Conservation (phyloP, 1,139 yeast species). For the Magnusiomyces sp. region DNA sequence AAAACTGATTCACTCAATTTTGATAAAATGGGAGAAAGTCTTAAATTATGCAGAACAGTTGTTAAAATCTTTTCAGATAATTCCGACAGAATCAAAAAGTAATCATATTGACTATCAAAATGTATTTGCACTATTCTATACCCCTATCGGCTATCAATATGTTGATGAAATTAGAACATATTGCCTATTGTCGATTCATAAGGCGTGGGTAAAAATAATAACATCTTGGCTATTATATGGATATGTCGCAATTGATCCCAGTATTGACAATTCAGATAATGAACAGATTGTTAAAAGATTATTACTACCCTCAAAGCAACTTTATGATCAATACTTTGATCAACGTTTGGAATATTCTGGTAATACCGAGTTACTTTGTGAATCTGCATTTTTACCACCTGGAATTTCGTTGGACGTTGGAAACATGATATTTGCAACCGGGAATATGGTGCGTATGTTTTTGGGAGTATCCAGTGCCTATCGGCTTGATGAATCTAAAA, state of each 20-base stretch:
- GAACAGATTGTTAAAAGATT: constrained; percentile 15
- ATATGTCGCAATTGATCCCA: constrained; percentile 13
- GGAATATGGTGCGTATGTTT: constrained; percentile 5
- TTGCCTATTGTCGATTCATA: constrained; percentile 20
- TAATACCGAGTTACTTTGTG: constrained; percentile 6
- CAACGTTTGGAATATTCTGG: constrained; percentile 3
- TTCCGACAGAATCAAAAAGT: too few relatives aligned
- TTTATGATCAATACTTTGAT: constrained; percentile 19
- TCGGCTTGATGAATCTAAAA: constrained; percentile 6
- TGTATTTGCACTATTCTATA: constrained; percentile 9
- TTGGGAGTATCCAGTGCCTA: neutral
- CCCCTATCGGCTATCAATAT: constrained; percentile 19
- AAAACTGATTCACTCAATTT: too few relatives aligned
- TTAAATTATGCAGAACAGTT: too few relatives aligned
- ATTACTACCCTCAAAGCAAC: constrained; percentile 10
- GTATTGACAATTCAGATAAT: constrained; percentile 15
- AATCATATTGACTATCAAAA: neutral
- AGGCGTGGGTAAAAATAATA: constrained; percentile 22
- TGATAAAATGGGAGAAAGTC: too few relatives aligned
- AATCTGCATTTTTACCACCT: constrained; percentile 11
- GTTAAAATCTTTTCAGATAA: too few relatives aligned
- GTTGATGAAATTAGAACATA: constrained; percentile 16
- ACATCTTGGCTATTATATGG: constrained; percentile 26
- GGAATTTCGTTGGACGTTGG: constrained; percentile 7
- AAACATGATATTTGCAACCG: constrained; percentile 11